Conservation (phyloP, 805 yeast genomes). For the Candida incommunis region DNA sequence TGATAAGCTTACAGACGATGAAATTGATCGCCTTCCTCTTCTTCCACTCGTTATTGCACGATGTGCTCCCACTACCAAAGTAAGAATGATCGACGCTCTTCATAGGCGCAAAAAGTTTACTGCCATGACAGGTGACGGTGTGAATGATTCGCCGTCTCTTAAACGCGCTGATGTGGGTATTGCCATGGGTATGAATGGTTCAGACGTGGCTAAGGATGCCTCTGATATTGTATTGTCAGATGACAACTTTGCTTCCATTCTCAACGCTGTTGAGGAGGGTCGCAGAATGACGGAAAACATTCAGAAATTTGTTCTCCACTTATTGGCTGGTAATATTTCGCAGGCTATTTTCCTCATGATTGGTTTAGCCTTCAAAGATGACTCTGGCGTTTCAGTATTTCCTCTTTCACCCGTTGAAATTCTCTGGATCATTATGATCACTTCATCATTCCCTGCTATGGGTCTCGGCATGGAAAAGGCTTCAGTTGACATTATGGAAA, state of each 20-base stretch:
- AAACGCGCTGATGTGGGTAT: constrained; percentile 71
- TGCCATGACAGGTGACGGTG: constrained; percentile 82
- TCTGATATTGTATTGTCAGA: constrained; percentile 64
- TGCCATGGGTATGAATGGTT: constrained; percentile 72
- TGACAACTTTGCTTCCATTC: constrained; percentile 66
- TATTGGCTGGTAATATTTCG: constrained; percentile 59
- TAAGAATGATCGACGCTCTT: constrained; percentile 64
- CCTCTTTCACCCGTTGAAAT: constrained; percentile 73
- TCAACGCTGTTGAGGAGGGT: constrained; percentile 69
- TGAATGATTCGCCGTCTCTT: constrained; percentile 66
- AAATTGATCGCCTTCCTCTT: constrained; percentile 48
- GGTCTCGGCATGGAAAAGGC: constrained; percentile 63
- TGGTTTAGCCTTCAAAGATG: constrained; percentile 59
- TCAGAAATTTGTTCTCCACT: constrained; percentile 62
- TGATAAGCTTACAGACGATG: constrained; percentile 44
- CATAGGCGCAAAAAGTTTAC: constrained; percentile 48
- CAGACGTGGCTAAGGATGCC: constrained; percentile 78
- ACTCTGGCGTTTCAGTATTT: constrained; percentile 55
- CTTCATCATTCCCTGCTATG: constrained; percentile 77
- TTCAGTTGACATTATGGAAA: constrained; percentile 45
- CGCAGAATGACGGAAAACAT: constrained; percentile 67
- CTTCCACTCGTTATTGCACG: constrained; percentile 69
- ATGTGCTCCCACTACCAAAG: constrained; percentile 74
- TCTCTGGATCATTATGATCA: constrained; percentile 64
- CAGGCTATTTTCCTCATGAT: constrained; percentile 55